These are phyloP conservation scores for Chalciporus piperatoides DNA, from an alignment of 1,284 basidiomycete species.

Conservation along the genomic window DNA sequence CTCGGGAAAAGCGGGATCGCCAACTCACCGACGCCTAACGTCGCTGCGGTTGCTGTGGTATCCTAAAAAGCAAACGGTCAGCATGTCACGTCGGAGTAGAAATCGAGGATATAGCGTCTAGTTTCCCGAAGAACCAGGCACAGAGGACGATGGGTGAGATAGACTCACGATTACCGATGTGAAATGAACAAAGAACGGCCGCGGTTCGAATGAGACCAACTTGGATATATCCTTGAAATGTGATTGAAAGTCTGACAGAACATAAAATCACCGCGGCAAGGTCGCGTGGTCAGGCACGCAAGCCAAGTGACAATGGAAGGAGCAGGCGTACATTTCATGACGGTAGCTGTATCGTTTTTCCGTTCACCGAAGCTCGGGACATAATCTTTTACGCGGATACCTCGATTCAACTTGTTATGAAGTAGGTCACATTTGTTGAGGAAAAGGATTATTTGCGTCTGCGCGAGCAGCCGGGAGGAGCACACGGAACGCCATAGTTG, in stretches of 20 bases:
- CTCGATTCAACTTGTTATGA: conserved; percentile 60
- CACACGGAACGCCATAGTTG: conserved; percentile 69
- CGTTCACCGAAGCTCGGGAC: conserved; percentile 62
- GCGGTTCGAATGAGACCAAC: conserved; percentile 53
- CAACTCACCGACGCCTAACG: conserved; percentile 54
- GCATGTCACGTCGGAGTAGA: conserved; percentile 3
- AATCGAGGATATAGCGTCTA: not conserved
- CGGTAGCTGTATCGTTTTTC: conserved; percentile 52
- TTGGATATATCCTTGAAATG: conserved; percentile 64
- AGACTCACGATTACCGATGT: conserved; percentile 65
- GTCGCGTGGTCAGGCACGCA: conserved; percentile 11
- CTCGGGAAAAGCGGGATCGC: not conserved
- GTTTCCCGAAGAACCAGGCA: conserved; percentile 9
- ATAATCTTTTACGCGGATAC: conserved; percentile 55
- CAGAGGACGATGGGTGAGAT: conserved; percentile 2
- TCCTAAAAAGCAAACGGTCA: conserved; percentile 42
- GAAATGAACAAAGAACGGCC: conserved; percentile 67
- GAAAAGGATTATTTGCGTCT: conserved; percentile 58
- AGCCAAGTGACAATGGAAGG: not conserved
- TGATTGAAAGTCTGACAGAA: conserved; percentile 55
- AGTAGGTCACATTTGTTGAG: conserved; percentile 69
- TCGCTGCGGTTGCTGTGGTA: conserved; percentile 63
- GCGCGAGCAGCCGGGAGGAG: conserved; percentile 56
- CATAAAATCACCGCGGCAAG: conserved; percentile 4
- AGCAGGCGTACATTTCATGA: conserved; percentile 54